Conservation (phyloP, 768 basidiomycete species). For the Lactarius psammicola region DNA sequence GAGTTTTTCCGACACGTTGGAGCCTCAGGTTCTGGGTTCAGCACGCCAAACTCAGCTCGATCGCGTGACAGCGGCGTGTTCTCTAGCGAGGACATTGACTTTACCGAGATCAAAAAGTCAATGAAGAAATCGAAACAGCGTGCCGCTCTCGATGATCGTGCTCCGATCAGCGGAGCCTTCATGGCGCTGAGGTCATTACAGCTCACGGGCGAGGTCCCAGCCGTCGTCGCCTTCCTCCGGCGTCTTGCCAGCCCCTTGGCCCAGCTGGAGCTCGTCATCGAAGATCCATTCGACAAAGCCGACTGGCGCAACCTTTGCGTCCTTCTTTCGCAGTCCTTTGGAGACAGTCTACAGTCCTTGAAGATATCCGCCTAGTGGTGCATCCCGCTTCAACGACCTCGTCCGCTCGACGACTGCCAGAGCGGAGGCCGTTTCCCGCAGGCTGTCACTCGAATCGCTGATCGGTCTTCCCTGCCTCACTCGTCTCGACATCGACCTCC, state of each 20-base stretch:
- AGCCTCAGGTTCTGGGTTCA: slow-evolving; percentile 59
- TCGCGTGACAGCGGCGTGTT: slow-evolving; percentile 77
- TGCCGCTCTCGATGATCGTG: slow-evolving; percentile 48
- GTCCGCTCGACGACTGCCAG: slow-evolving; percentile 73
- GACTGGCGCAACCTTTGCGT: slow-evolving; percentile 75
- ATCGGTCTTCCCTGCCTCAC: slow-evolving; percentile 51
- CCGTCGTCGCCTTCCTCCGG: slow-evolving; percentile 68
- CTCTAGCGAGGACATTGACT: slow-evolving; percentile 75
- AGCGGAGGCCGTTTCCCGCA: slow-evolving; percentile 55
- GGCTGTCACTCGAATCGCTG: slow-evolving; percentile 61
- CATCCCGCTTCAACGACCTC: slow-evolving; percentile 78
- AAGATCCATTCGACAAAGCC: slow-evolving; percentile 70
- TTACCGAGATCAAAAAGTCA: slow-evolving; percentile 71
- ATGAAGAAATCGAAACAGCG: slow-evolving; percentile 47
- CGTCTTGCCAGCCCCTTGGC: slow-evolving; percentile 64
- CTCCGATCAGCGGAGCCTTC: slow-evolving; percentile 56
- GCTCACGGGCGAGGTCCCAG: slow-evolving; percentile 67
- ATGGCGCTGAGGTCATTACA: slow-evolving; percentile 56
- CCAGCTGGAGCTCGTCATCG: slow-evolving; percentile 72
- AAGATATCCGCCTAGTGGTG: slow-evolving; percentile 62
- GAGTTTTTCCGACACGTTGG: slow-evolving; percentile 72
- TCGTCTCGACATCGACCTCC: slow-evolving; percentile 75
- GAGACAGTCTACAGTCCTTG: slow-evolving; percentile 55
- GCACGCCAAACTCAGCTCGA: slow-evolving; percentile 63
- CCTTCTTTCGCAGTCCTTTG: slow-evolving; percentile 62